Conservation (phyloP, 345 rosid genomes). For the Dipteronia dyeriana region DNA sequence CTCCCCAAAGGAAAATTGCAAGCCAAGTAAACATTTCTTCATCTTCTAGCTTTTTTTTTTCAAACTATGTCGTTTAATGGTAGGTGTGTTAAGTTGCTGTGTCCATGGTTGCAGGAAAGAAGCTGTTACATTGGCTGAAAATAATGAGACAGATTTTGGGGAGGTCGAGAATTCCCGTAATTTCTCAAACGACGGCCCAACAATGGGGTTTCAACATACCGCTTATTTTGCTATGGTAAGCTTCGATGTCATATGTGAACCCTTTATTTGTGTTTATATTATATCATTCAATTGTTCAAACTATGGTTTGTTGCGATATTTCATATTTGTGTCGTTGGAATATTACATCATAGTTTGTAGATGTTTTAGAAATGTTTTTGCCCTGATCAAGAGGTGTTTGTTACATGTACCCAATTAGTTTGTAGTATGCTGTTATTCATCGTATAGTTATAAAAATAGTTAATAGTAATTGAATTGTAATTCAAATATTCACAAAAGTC, state of each 20-base stretch:
- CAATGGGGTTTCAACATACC: slow-evolving; percentile 55
- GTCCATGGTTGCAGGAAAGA: slow-evolving; percentile 61
- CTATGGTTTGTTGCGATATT: background rate
- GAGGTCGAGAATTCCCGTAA: slow-evolving; percentile 55
- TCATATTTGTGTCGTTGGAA: background rate
- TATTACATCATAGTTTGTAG: background rate
- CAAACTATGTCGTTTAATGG: background rate
- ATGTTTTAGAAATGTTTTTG: background rate
- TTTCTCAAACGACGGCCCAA: slow-evolving; percentile 36
- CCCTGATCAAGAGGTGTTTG: background rate
- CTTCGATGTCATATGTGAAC: background rate
- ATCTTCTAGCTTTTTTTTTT: slow-evolving; percentile 10
- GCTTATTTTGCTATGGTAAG: slow-evolving; percentile 73
- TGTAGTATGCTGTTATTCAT: background rate
- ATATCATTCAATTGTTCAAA: background rate
- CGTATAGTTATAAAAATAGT: background rate
- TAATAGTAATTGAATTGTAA: too few relatives aligned
- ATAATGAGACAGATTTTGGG: slow-evolving; percentile 49
- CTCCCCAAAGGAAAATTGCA: slow-evolving; percentile 72
- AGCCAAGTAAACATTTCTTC: slow-evolving; percentile 51
- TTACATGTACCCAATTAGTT: background rate
- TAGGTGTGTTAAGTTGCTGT: background rate
- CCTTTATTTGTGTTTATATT: background rate
- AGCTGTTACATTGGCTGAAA: slow-evolving; percentile 69
- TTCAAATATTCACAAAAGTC: background rate